Conservation (phyloP, 305 asterid species). For the Rubia peregrina region DNA sequence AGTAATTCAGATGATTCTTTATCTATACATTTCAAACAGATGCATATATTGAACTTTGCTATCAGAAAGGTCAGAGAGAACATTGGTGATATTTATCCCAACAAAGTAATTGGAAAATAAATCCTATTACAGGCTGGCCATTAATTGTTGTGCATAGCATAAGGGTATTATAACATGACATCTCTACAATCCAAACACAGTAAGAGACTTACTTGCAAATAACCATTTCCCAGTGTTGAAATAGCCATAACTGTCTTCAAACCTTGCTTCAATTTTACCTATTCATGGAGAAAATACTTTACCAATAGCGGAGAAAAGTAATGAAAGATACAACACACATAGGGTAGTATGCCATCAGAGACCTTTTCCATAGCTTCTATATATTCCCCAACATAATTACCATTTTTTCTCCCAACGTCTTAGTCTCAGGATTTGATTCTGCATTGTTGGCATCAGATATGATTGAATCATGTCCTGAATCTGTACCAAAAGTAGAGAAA, state of each 20-base stretch:
- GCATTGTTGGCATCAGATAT: constrained; percentile 67
- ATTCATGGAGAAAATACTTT: constrained; percentile 18
- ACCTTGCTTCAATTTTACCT: constrained; percentile 94
- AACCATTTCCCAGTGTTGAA: constrained; percentile 92
- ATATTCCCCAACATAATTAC: constrained; percentile 54
- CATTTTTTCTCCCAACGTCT: constrained; percentile 67
- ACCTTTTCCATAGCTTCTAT: constrained; percentile 94
- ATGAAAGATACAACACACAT: constrained; percentile 12
- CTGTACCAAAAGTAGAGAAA: constrained; percentile 26
- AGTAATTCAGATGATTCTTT: constrained; percentile 17
- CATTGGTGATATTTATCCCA: not conserved
- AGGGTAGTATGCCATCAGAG: constrained; percentile 18
- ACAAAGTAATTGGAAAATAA: not conserved
- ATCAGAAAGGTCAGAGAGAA: not conserved
- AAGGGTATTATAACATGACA: not conserved
- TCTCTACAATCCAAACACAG: not conserved
- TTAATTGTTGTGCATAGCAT: not conserved
- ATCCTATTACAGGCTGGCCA: not conserved
- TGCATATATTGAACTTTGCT: not conserved
- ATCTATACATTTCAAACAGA: not conserved
- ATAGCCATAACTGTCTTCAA: constrained; percentile 81
- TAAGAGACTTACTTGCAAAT: constrained; percentile 60
- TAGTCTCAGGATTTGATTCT: constrained; percentile 64
- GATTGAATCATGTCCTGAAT: constrained; percentile 71
- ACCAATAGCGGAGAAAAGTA: constrained; percentile 15